Evolutionary conservation across 2,329 filamentous ascomycete genomes (phyloP).

Genomic region (Fusarium torreyae): DNA sequence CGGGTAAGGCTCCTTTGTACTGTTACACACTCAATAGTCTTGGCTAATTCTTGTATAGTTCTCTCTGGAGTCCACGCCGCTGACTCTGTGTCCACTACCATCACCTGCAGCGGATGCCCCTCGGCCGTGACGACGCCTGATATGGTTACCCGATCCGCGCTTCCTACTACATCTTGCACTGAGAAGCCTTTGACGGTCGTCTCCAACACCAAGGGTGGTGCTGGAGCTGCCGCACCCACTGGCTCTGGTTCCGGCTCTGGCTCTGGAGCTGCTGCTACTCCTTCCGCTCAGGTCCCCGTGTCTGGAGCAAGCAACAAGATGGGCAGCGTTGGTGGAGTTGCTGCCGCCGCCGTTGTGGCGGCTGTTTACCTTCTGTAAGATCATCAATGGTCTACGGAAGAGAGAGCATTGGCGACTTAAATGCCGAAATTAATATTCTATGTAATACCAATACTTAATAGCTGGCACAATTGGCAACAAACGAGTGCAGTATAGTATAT

Average conservation of each 20-base stretch:
- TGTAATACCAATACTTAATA: background rate
- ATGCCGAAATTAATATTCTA: conserved; percentile 14
- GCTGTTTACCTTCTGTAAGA: conserved; percentile 27
- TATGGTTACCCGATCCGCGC: conserved; percentile 34
- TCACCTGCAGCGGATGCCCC: conserved; percentile 33
- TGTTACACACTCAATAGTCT: rapidly evolving
- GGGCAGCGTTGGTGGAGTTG: conserved; percentile 11
- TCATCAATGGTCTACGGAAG: background rate
- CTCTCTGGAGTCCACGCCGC: conserved; percentile 33
- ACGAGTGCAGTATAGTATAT: background rate
- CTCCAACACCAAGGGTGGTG: conserved; percentile 1
- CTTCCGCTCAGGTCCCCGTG: conserved; percentile 17
- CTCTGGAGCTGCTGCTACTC: conserved; percentile 19
- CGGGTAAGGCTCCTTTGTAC: conserved; percentile 17
- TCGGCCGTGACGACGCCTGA: conserved; percentile 20
- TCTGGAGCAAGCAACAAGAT: conserved; percentile 32
- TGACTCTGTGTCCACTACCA: conserved; percentile 34
- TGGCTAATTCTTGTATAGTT: conserved; percentile 9
- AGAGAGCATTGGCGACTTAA: background rate
- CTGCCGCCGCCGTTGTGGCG: background rate
- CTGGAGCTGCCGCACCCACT: conserved; percentile 30
- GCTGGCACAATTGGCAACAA: background rate
- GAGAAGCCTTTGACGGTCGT: conserved; percentile 28
- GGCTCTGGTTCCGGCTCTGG: conserved; percentile 5
- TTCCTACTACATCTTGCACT: conserved; percentile 32